A percentile compares a stretch with the other conserved stretches of the same genome.
Conservation (phyloP, 768 basidiomycete genomes). For the Leccinum fibrillosum region DNA sequence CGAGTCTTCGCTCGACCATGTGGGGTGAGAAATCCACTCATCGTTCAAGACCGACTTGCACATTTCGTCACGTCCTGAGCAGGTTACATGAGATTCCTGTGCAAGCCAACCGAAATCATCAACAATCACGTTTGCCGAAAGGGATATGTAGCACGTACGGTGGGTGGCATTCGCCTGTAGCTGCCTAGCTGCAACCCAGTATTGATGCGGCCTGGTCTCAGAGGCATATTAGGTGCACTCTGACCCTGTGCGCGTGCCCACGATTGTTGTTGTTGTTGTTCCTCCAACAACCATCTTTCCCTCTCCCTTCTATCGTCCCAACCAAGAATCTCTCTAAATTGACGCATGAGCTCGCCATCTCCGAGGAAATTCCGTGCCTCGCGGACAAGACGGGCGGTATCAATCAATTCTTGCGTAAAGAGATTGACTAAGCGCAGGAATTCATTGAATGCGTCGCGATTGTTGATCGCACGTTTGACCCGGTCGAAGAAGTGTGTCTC, state of each 20-base stretch:
- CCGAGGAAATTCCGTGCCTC: conserved; percentile 75
- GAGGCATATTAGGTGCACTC: conserved; percentile 31
- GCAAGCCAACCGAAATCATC: background rate
- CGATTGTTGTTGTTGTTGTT: conserved; percentile 41
- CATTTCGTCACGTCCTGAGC: conserved; percentile 96
- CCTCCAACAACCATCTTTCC: conserved; percentile 49
- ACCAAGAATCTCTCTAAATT: conserved; percentile 83
- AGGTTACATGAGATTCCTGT: conserved; percentile 83
- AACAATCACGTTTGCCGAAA: background rate
- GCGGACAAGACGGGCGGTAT: conserved; percentile 76
- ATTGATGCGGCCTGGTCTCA: conserved; percentile 60
- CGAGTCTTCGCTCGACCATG: conserved; percentile 91
- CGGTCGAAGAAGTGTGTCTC: conserved; percentile 90
- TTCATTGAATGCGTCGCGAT: conserved; percentile 82
- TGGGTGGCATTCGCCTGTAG: conserved; percentile 79
- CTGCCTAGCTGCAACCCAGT: conserved; percentile 77
- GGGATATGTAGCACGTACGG: conserved; percentile 47
- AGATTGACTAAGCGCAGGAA: conserved; percentile 94
- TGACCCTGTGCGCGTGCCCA: conserved; percentile 52
- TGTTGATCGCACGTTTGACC: conserved; percentile 70
- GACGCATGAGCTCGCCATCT: conserved; percentile 74
- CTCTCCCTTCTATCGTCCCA: conserved; percentile 77
- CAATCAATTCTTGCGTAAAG: conserved; percentile 92
- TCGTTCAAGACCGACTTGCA: conserved; percentile 96
- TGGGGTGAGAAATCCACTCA: conserved; percentile 97